Evolutionary conservation across 129 eudicot species (phyloP).

Genomic region (Dittrichia graveolens): DNA sequence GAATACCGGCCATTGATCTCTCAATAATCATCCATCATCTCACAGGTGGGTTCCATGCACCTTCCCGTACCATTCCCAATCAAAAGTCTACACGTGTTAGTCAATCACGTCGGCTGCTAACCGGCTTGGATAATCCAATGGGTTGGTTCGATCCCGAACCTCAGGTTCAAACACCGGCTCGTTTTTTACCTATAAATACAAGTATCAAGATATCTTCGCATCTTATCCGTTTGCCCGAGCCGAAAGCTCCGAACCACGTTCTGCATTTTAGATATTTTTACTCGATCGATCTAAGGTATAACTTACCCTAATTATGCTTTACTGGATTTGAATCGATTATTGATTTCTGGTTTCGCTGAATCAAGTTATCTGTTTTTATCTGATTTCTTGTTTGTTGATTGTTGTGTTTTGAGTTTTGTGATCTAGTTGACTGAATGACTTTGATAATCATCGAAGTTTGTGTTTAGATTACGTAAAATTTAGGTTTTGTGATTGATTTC

Average conservation of each 20-base stretch:
- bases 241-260: conserved; percentile 29
- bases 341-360: neutral
- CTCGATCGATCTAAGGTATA: conserved; percentile 31
- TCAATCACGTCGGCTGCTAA: conserved; percentile 41
- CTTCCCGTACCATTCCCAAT: conserved; percentile 38
- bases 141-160: conserved; percentile 27
- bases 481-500: neutral
- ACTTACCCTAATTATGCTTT: conserved; percentile 11
- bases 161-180: conserved; percentile 11
- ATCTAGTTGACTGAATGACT: conserved; percentile 8
- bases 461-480: neutral
- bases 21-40: conserved; percentile 26
- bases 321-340: conserved; percentile 10
- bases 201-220: neutral
- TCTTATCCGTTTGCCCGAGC: conserved; percentile 36
- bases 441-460: conserved; percentile 15
- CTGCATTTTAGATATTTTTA: conserved; percentile 36
- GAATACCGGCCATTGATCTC: conserved; percentile 22
- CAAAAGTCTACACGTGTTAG: conserved; percentile 14
- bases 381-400: neutral
- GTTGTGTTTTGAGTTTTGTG: conserved; percentile 4
- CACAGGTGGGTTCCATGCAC: conserved; percentile 35
- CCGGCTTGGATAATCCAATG: neutral
- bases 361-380: conserved; percentile 2
- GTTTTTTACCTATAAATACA: conserved; percentile 30